Evolutionary conservation across 345 rosid genomes (phyloP), one percentile per base, ranked within the genome.

Genomic region (Gossypium longicalyx): DNA sequence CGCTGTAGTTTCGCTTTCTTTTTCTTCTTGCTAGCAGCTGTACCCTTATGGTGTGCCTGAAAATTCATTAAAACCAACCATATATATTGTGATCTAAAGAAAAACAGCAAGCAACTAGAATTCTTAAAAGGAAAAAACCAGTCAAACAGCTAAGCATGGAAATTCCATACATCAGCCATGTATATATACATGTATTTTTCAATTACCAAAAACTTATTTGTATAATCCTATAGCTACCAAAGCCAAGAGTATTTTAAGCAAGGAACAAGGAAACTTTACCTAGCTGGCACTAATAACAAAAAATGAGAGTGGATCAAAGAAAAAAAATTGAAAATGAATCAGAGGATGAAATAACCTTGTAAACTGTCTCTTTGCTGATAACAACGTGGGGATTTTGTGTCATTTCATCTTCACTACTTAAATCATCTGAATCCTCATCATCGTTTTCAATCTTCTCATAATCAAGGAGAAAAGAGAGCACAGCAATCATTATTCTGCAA

Each of bases 1-100:
- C 97, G 93, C 81, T 88, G 89, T 83, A 95, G 81, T 81, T 93
- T 95, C 67, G 99, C 99, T 83, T 93, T 85, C 92, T 93, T 95
- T 82, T 93, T 91, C 88, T 89, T 95, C 90, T 95, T 95, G 86
- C 97, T 93, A 74, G 97, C 76, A 72, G 81, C 72, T 27, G 98
- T 95, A 69, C 97, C 98, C 81, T 87, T 86, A 85, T 90, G 86
- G 70, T 76, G 78, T 43, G 98, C 99, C 98, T 91, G 53, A 80
- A 57, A 71, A 85, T 75, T 72, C 38, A 3, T 71, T 77, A 38
- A n/a, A 65, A 38, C 20, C 66, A 74, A 74, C 49, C 58, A 75
- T 8, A 38, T 52, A 22, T 62, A 9, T n/a, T 25, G 20, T 20
- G 20, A 44, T 47, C 10, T 9, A n/a, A 34, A 4, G 58, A 60